Conservation (phyloP, 2,329 filamentous ascomycete species). For the Conoideocrella luteorostrata region DNA sequence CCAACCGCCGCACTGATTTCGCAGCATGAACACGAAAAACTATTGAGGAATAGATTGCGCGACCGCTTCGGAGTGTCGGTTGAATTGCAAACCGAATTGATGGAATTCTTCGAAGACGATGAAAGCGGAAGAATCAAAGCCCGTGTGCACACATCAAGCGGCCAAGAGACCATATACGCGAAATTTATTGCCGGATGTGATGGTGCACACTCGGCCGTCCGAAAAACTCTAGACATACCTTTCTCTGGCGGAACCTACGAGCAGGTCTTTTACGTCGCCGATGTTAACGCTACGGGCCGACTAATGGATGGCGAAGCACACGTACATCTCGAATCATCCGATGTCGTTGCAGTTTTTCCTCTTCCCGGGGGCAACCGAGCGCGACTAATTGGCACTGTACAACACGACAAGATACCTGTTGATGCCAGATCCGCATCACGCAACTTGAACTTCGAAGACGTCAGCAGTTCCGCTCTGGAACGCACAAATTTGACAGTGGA, state of each 20-base stretch:
- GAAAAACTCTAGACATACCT: conserved; percentile 2
- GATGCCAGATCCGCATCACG: not conserved
- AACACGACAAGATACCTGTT: not conserved
- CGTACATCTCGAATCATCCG: conserved; percentile 3
- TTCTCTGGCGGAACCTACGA: conserved; percentile 4
- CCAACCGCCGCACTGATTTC: not conserved
- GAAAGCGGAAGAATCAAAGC: conserved; percentile 48
- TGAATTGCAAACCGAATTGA: conserved; percentile 27
- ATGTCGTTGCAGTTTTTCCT: conserved; percentile 3
- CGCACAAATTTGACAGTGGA: conserved; percentile 1
- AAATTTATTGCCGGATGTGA: conserved; percentile 3
- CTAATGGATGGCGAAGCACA: conserved; percentile 6
- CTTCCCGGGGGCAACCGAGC: not conserved
- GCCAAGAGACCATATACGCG: conserved; percentile 25
- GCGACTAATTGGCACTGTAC: conserved; percentile 1
- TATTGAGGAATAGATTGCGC: conserved; percentile 30
- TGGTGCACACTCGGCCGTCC: conserved; percentile 2
- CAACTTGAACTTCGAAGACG: not conserved
- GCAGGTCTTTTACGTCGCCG: conserved; percentile 4
- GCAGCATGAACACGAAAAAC: conserved; percentile 38
- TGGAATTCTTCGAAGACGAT: conserved; percentile 53
- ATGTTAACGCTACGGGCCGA: not conserved
- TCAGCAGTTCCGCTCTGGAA: not conserved
- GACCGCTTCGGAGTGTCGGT: not conserved
- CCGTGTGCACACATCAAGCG: conserved; percentile 15